These are phyloP conservation scores for Leccinum subgranulosum DNA, from an alignment of 768 basidiomycete genomes.

Conservation along the genomic window DNA sequence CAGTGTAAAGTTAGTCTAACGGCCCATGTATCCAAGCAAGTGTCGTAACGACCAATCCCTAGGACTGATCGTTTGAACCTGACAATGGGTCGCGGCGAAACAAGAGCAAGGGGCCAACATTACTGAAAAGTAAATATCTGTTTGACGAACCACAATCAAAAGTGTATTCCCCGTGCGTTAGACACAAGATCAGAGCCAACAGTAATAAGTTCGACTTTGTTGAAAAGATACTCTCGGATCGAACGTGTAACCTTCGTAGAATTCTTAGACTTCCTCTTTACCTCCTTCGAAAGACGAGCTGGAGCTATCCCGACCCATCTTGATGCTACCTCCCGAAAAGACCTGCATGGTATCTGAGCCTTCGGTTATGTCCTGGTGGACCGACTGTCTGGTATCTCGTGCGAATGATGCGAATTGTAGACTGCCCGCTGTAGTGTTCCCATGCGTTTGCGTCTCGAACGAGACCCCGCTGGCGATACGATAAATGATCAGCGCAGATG, in stretches of 20 bases:
- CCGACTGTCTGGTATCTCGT: not conserved
- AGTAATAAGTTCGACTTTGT: not conserved
- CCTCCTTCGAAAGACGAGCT: conserved; percentile 11
- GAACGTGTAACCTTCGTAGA: not conserved
- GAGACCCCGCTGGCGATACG: conserved; percentile 21
- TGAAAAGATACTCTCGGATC: not conserved
- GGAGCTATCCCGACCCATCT: conserved; percentile 2
- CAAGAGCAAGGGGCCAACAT: too few relatives aligned
- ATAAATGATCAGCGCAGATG: conserved; percentile 19
- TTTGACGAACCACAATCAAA: not conserved
- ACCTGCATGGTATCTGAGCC: conserved; percentile 11
- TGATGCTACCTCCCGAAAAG: not conserved
- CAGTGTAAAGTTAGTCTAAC: too few relatives aligned
- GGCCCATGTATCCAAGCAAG: too few relatives aligned
- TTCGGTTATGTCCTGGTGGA: not conserved
- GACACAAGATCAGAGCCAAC: not conserved
- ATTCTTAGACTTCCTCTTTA: conserved; percentile 6
- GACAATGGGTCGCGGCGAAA: too few relatives aligned
- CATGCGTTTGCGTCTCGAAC: conserved; percentile 14
- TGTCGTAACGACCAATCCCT: too few relatives aligned
- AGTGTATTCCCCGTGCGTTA: not conserved
- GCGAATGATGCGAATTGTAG: conserved; percentile 11
- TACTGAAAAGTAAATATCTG: too few relatives aligned
- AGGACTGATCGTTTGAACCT: too few relatives aligned
- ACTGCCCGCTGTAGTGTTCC: not conserved